These are phyloP conservation scores for Xylaria sp. DNA, from an alignment of 495 filamentous ascomycete genomes.

Conservation along the genomic window DNA sequence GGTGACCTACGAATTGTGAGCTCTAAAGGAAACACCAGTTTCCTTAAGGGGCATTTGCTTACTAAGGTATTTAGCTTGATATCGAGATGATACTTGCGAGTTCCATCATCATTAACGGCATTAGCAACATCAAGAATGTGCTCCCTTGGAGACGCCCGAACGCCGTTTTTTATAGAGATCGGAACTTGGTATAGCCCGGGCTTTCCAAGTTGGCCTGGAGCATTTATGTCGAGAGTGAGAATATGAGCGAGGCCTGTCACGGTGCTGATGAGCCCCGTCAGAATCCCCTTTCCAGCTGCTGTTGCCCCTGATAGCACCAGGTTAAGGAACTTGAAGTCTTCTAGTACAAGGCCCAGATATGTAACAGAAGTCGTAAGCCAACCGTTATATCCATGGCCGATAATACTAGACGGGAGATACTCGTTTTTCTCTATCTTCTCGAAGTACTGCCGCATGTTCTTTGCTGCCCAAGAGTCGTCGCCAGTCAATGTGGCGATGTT, in stretches of 20 bases:
- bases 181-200: slow-evolving; percentile 57
- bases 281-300: slow-evolving; percentile 44
- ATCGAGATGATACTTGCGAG: slow-evolving; percentile 63
- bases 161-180: slow-evolving; percentile 43
- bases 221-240: slow-evolving; percentile 53
- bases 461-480: slow-evolving; percentile 51
- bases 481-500: slow-evolving; percentile 53
- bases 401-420: slow-evolving; percentile 56
- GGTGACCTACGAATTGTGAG: slow-evolving; percentile 54
- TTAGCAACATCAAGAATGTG: slow-evolving; percentile 60
- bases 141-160: slow-evolving; percentile 60
- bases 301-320: slow-evolving; percentile 48
- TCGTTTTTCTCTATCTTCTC: slow-evolving; percentile 57
- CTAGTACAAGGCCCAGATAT: slow-evolving; percentile 49
- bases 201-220: slow-evolving; percentile 44
- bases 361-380: slow-evolving; percentile 55
- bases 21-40: slow-evolving; percentile 48
- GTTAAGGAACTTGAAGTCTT: slow-evolving; percentile 53
- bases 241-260: slow-evolving; percentile 47
- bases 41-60: slow-evolving; percentile 23
- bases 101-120: slow-evolving; percentile 57
- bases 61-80: slow-evolving; percentile 61
- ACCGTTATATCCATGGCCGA: slow-evolving; percentile 60
- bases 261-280: slow-evolving; percentile 38
- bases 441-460: slow-evolving; percentile 58